Evolutionary conservation across 1,139 yeast species (phyloP).

Genomic region (Spathaspora sp.): DNA sequence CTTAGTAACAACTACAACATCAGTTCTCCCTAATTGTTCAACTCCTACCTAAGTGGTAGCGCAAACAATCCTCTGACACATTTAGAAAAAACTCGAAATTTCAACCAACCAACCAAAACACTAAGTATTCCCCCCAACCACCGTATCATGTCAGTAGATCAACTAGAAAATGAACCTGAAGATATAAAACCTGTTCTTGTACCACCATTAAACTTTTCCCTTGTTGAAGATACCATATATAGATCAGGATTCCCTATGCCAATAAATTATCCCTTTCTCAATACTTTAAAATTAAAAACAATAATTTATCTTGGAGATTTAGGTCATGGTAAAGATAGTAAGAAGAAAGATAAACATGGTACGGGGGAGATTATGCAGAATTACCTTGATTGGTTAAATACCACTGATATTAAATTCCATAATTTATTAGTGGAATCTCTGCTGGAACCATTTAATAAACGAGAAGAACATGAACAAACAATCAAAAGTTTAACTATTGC

Average conservation of each 20-base stretch:
- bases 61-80: too few species aligned
- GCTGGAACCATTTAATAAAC: slow-evolving; percentile 71
- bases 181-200: slow-evolving; percentile 29
- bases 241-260: slow-evolving; percentile 94
- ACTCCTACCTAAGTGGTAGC: too few species aligned
- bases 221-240: slow-evolving; percentile 84
- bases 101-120: too few species aligned
- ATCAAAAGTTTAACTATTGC: slow-evolving; percentile 58
- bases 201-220: slow-evolving; percentile 89
- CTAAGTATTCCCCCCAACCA: background rate
- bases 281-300: slow-evolving; percentile 68
- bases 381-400: slow-evolving; percentile 64
- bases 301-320: slow-evolving; percentile 82
- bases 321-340: slow-evolving; percentile 27
- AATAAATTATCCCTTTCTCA: slow-evolving; percentile 74
- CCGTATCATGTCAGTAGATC: background rate
- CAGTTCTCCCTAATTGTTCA: too few species aligned
- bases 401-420: slow-evolving; percentile 56
- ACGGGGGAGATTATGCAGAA: slow-evolving; percentile 38
- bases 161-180: background rate
- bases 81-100: too few species aligned
- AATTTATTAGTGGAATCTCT: slow-evolving; percentile 68
- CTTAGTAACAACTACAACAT: too few species aligned
- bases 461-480: slow-evolving; percentile 36
- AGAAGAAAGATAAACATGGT: slow-evolving; percentile 30